Evolutionary conservation across 2,329 filamentous ascomycete species (phyloP), one percentile per base, ranked within the genome.

Genomic region (Colletotrichum euphorbiae): DNA sequence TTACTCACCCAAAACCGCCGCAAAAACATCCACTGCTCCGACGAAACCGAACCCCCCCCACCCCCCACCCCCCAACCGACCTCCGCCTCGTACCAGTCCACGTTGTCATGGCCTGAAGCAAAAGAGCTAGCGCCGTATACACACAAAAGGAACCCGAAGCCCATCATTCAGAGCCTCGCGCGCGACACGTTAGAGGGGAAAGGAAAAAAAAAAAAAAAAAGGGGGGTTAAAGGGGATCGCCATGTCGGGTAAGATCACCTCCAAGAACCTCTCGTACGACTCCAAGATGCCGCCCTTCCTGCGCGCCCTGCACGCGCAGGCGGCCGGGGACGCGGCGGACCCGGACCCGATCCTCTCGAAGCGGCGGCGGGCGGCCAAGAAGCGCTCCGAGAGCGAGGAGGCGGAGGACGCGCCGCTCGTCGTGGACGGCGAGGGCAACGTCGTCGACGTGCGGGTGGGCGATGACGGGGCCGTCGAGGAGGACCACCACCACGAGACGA

Each of bases 401-500:
- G 91, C 91, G 12, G 92, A 95, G 72, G 92, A 95, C 76, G 90
- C 85, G 56, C 93, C 93, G 0, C 84, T 93, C 0, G 89, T 93
- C 58, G 88, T 96, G 4, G 87, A 95, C 72, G 92, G 93, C 75
- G 83, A 86, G 4, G 91, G 89, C 56, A 91, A 93, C 62, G 85
- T 90, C 33, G 85, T 90, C 33, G 52, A 78, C 80, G 72, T 88
- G 73, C 70, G 85, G 17, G 76, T 85, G 4, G 80, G 78, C 59
- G 75, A 76, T 50, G 82, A 85, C 69, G 84, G 83, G 7, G 75
- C 70, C 4, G 78, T 83, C n/a, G 79, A 75, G n/a, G 73, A 70
- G 33, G 65, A 75, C 5, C 1, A 28, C 72, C 69, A 67, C 13
- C 6, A 28, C 72, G 69, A 67, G 40, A 73, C 74, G 70, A 72